phyloP scores from a whole-genome alignment of 371 early-diverging fungal species.

The Actinomortierella ambigua region DNA sequence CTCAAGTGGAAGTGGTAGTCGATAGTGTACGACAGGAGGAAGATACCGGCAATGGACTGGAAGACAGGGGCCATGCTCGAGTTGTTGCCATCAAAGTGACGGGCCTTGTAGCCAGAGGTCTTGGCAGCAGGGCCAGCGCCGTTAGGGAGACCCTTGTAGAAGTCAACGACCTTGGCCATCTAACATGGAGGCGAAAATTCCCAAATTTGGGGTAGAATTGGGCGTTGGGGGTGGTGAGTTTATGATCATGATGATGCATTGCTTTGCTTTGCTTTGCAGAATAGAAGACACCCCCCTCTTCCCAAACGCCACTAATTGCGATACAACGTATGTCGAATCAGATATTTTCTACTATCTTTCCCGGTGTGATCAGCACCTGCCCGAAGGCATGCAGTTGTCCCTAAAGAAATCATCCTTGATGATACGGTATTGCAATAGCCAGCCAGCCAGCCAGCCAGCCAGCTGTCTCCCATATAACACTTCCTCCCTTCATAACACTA shows the following conservation, averaged over 20 bases:
- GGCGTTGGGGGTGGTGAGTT: too few relatives aligned
- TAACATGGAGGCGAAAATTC: neutral
- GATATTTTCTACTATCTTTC: slow-evolving; percentile 21
- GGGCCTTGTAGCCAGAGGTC: slow-evolving; percentile 60
- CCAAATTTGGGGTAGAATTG: neutral
- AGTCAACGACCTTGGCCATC: slow-evolving; percentile 46
- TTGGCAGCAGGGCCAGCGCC: slow-evolving; percentile 32
- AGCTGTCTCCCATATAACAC: too few relatives aligned
- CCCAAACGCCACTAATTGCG: too few relatives aligned
- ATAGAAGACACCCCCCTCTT: too few relatives aligned
- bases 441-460: too few relatives aligned
- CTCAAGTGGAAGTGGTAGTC: slow-evolving; percentile 77
- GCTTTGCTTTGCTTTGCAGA: too few relatives aligned
- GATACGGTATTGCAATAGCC: too few relatives aligned
- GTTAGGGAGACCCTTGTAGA: slow-evolving; percentile 44
- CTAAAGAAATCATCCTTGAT: slow-evolving; percentile 13
- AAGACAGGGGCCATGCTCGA: slow-evolving; percentile 61
- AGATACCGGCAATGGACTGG: slow-evolving; percentile 60
- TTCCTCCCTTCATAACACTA: too few relatives aligned
- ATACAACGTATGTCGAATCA: slow-evolving; percentile 2
- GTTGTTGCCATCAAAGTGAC: slow-evolving; percentile 71
- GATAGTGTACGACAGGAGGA: slow-evolving; percentile 58
- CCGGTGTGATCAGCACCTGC: slow-evolving; percentile 18
- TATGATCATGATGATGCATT: too few relatives aligned
- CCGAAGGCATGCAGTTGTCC: slow-evolving; percentile 19